phyloP scores from a whole-genome alignment of 768 basidiomycete genomes.

The Phallus indusiatus region DNA sequence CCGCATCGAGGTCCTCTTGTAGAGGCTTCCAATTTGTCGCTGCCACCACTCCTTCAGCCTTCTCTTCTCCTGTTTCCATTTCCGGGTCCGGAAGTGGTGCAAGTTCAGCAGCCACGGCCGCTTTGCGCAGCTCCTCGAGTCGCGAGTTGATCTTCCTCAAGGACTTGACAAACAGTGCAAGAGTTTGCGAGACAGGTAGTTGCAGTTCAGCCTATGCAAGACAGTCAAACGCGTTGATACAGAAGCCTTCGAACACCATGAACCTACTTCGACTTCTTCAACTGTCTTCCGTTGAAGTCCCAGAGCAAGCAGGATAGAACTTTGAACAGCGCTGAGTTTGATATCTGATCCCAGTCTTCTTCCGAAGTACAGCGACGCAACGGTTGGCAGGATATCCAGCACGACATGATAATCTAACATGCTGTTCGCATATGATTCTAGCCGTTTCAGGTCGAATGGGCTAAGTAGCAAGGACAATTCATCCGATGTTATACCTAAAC shows the following conservation, averaged over 20 bases:
- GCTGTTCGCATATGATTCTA: slow-evolving; percentile 93
- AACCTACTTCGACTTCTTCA: slow-evolving; percentile 76
- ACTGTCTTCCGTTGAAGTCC: slow-evolving; percentile 84
- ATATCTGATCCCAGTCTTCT: slow-evolving; percentile 55
- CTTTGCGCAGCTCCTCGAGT: slow-evolving; percentile 71
- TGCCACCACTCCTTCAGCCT: slow-evolving; percentile 11
- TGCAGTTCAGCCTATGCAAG: slow-evolving; percentile 58
- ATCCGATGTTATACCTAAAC: slow-evolving; percentile 35
- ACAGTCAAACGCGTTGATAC: background rate
- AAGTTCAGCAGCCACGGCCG: slow-evolving; percentile 58
- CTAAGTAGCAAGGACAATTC: slow-evolving; percentile 62
- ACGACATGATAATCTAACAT: slow-evolving; percentile 96
- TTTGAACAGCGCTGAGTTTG: slow-evolving; percentile 78
- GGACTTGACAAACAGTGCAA: slow-evolving; percentile 88
- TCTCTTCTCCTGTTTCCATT: slow-evolving; percentile 17
- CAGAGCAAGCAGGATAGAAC: slow-evolving; percentile 80
- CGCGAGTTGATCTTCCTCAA: slow-evolving; percentile 74
- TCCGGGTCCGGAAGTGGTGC: slow-evolving; percentile 29
- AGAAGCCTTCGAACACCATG: background rate
- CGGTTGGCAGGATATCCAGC: slow-evolving; percentile 77
- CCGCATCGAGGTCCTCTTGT: slow-evolving; percentile 43
- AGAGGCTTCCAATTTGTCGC: slow-evolving; percentile 36
- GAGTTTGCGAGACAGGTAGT: slow-evolving; percentile 74
- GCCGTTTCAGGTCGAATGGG: slow-evolving; percentile 91
- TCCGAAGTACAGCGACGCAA: slow-evolving; percentile 82